phyloP scores from a whole-genome alignment of 1,284 basidiomycete species.

The Trametes hirsuta region DNA sequence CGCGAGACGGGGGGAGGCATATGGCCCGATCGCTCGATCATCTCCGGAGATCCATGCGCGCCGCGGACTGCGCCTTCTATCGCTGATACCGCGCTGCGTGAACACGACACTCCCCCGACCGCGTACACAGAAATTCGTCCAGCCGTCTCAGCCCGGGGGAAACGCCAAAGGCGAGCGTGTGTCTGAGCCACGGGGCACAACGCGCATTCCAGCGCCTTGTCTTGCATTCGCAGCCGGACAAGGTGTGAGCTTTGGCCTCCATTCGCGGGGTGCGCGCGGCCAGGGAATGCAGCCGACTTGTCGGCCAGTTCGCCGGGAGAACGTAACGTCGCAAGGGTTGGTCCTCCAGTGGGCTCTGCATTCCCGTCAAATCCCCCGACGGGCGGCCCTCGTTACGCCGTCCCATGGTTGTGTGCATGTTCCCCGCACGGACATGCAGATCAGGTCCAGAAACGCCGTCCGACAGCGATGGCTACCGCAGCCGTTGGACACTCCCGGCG shows the following conservation, averaged over 20 bases:
- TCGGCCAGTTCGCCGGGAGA: slow-evolving; percentile 6
- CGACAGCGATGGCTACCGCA: too few species aligned
- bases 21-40: slow-evolving; percentile 11
- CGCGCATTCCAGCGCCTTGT: not conserved
- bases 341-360: not conserved
- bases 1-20: not conserved
- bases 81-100: slow-evolving; percentile 17
- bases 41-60: slow-evolving; percentile 21
- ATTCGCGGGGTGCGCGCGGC: too few species aligned
- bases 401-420: not conserved
- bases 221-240: too few species aligned
- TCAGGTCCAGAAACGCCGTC: too few species aligned
- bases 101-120: too few species aligned
- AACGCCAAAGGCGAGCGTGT: too few species aligned
- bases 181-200: too few species aligned
- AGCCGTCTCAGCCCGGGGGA: not conserved
- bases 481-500: too few species aligned
- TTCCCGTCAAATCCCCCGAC: not conserved
- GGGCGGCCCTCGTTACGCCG: slow-evolving; percentile 6
- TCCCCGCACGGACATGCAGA: not conserved
- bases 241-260: too few species aligned
- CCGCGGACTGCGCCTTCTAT: slow-evolving; percentile 18
- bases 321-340: slow-evolving; percentile 5
- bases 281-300: not conserved
- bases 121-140: not conserved